Conservation (phyloP, 129 eudicot genomes). For the Centrapalus pauciflorus region DNA sequence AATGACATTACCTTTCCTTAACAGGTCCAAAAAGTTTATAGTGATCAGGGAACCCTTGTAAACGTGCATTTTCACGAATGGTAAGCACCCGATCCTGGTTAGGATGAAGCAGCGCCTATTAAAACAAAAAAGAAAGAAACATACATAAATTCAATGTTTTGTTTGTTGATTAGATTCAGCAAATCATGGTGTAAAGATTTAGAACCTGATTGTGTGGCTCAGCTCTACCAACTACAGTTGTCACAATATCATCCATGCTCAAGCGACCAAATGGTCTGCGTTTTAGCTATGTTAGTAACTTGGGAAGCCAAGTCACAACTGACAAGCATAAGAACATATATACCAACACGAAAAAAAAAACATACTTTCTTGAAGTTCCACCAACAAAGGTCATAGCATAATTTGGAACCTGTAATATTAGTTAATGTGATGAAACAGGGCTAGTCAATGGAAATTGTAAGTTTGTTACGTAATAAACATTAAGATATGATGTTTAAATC, state of each 20-base stretch:
- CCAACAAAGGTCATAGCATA: slow-evolving; percentile 45
- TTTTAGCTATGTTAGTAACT: not conserved
- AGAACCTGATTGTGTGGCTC: slow-evolving; percentile 73
- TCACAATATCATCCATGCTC: slow-evolving; percentile 51
- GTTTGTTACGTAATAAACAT: not conserved
- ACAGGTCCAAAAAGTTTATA: slow-evolving; percentile 57
- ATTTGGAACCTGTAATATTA: slow-evolving; percentile 45
- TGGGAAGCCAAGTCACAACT: not conserved
- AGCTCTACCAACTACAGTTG: slow-evolving; percentile 65
- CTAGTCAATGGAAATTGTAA: not conserved
- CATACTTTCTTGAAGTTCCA: slow-evolving; percentile 57
- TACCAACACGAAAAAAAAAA: not conserved
- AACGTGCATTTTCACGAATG: slow-evolving; percentile 64
- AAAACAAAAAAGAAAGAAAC: not conserved
- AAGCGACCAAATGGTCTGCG: slow-evolving; percentile 74
- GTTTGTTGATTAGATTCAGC: not conserved
- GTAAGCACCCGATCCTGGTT: slow-evolving; percentile 54
- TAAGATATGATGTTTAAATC: not conserved
- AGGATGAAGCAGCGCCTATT: slow-evolving; percentile 46
- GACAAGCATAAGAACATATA: not conserved
- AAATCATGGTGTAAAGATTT: not conserved
- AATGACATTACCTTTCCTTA: slow-evolving; percentile 46
- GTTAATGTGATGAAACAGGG: not conserved
- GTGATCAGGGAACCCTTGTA: slow-evolving; percentile 77
- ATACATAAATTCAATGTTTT: not conserved